Conservation (phyloP, 768 basidiomycete genomes). For the Tylopilus balloui region DNA sequence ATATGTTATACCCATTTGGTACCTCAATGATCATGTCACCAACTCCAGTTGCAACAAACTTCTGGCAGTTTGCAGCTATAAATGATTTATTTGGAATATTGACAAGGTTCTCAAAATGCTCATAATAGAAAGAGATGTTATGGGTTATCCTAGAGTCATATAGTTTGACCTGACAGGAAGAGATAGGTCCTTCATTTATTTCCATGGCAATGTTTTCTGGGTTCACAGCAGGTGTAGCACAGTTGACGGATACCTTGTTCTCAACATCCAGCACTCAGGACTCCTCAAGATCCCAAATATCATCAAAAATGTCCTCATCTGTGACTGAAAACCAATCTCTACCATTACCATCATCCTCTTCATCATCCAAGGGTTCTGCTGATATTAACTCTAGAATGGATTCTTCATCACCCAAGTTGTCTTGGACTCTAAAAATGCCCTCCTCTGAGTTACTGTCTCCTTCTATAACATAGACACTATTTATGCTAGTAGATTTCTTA, state of each 20-base stretch:
- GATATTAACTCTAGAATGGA: too few relatives aligned
- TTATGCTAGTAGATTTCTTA: not conserved
- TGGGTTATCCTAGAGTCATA: not conserved
- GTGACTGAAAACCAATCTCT: not conserved
- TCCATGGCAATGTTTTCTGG: not conserved
- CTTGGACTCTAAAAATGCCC: too few relatives aligned
- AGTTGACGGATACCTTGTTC: not conserved
- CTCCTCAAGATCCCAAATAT: too few relatives aligned
- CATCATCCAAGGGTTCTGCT: not conserved
- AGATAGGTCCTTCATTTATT: not conserved
- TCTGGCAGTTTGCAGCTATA: not conserved
- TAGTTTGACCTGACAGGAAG: not conserved
- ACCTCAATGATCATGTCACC: not conserved
- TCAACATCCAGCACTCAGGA: not conserved
- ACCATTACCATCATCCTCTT: not conserved
- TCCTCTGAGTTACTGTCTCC: not conserved
- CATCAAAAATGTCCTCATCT: too few relatives aligned
- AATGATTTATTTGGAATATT: not conserved
- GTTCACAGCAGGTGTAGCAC: not conserved
- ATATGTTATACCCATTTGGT: not conserved
- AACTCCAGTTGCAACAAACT: not conserved
- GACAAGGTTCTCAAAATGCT: not conserved
- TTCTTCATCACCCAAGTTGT: too few relatives aligned
- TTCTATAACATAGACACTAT: not conserved
- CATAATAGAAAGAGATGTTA: not conserved